Evolutionary conservation across 2,329 filamentous ascomycete species (phyloP).

Genomic region (Colletotrichum tropicale): DNA sequence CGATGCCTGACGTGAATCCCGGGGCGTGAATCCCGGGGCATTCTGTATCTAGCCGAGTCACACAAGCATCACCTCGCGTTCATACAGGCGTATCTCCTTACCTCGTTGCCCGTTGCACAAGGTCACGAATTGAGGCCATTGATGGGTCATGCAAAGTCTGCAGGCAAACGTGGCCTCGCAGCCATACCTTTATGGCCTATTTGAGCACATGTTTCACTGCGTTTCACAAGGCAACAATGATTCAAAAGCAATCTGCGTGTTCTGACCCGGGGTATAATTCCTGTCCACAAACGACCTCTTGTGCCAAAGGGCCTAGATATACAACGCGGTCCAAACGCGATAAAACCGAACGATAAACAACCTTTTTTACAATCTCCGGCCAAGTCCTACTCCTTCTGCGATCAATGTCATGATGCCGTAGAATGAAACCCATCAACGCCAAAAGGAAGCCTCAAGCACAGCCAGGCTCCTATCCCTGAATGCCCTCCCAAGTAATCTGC

Average conservation of each 20-base stretch:
- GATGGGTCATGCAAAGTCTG: not conserved
- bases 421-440: not conserved
- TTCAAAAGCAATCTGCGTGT: not conserved
- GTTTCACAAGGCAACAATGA: no score
- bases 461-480: conserved; percentile 27
- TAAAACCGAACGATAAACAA: not conserved
- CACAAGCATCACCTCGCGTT: not conserved
- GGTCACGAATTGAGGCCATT: not conserved
- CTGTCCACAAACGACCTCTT: conserved; percentile 7
- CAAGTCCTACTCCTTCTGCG: not conserved
- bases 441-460: not conserved
- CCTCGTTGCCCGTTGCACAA: not conserved
- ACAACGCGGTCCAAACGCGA: conserved; percentile 4
- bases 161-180: not conserved
- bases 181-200: not conserved
- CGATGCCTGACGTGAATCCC: not conserved
- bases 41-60: not conserved
- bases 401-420: not conserved
- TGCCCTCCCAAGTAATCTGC: conserved; percentile 46
- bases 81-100: not conserved
- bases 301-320: conserved; percentile 11
- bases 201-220: not conserved
- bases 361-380: conserved; percentile 9
- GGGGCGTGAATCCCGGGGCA: not conserved
- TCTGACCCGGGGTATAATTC: conserved; percentile 6